Percentiles rank a stretch among this genome's conserved stretches.
Evolutionary conservation across 257 asterid species (phyloP).

Genomic region (Mitragyna speciosa): DNA sequence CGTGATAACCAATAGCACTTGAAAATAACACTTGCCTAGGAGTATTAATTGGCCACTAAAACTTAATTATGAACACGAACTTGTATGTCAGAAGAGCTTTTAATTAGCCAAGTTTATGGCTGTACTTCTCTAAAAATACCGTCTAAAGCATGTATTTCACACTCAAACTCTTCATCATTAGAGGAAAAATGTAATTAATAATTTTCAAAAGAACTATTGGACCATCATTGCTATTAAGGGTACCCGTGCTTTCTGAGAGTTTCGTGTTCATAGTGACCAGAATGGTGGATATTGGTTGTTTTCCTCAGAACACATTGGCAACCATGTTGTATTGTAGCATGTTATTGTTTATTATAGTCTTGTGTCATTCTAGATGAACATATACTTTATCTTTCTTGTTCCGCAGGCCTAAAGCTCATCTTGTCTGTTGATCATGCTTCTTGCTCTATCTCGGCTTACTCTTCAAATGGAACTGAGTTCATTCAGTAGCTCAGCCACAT

Average conservation of each 20-base stretch:
- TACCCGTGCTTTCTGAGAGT: neutral
- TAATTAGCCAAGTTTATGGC: neutral
- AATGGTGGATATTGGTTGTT: neutral
- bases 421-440: neutral
- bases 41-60: neutral
- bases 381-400: neutral
- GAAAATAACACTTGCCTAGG: neutral
- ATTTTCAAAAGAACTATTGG: no score
- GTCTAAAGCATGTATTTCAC: neutral
- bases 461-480: neutral
- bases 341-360: neutral
- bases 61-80: neutral
- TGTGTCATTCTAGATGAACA: neutral
- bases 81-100: neutral
- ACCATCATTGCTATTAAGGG: neutral
- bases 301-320: neutral
- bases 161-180: neutral
- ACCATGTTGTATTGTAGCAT: neutral
- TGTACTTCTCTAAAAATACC: neutral
- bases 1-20: neutral
- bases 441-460: neutral
- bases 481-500: neutral
- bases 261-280: neutral
- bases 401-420: conserved; percentile 8
- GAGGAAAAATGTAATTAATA: neutral